These are phyloP conservation scores for Gymnopilus junonius DNA, from an alignment of 768 basidiomycete genomes.

Conservation along the genomic window DNA sequence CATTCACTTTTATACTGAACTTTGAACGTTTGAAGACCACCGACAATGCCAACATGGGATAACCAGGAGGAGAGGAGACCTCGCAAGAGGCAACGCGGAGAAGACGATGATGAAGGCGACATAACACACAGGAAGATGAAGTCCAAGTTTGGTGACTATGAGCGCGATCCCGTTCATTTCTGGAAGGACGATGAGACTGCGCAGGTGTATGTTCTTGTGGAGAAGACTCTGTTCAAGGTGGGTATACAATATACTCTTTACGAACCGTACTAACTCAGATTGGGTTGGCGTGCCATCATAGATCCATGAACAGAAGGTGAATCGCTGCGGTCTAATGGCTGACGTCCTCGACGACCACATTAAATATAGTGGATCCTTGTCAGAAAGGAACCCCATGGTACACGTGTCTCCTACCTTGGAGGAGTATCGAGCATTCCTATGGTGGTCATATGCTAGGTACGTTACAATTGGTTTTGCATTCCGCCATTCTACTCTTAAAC, in stretches of 20 bases:
- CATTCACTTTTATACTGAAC: too few species aligned
- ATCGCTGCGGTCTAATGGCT: slow-evolving; percentile 24
- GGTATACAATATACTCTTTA: background rate
- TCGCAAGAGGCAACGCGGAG: too few species aligned
- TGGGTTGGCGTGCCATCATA: too few species aligned
- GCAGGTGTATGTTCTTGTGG: slow-evolving; percentile 46
- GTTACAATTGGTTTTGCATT: slow-evolving; percentile 15
- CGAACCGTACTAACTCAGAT: too few species aligned
- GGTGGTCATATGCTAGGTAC: slow-evolving; percentile 56
- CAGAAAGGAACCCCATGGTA: slow-evolving; percentile 41
- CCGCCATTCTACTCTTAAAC: background rate
- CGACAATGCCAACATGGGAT: too few species aligned
- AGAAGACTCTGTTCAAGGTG: slow-evolving; percentile 55
- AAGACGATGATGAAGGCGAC: too few species aligned
- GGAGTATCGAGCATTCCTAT: slow-evolving; percentile 56
- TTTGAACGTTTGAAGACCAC: too few species aligned
- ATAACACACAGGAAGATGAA: too few species aligned
- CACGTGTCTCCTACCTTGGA: slow-evolving; percentile 46
- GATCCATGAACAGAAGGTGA: slow-evolving; percentile 27
- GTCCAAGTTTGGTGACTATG: too few species aligned
- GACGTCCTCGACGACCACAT: slow-evolving; percentile 11
- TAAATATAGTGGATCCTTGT: slow-evolving; percentile 16
- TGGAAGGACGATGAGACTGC: slow-evolving; percentile 41
- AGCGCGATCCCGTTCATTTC: too few species aligned
- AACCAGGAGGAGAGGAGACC: too few species aligned